Base-by-base conservation (phyloP, 2,329 filamentous ascomycete species). In the Curvularia lunata region DNA sequence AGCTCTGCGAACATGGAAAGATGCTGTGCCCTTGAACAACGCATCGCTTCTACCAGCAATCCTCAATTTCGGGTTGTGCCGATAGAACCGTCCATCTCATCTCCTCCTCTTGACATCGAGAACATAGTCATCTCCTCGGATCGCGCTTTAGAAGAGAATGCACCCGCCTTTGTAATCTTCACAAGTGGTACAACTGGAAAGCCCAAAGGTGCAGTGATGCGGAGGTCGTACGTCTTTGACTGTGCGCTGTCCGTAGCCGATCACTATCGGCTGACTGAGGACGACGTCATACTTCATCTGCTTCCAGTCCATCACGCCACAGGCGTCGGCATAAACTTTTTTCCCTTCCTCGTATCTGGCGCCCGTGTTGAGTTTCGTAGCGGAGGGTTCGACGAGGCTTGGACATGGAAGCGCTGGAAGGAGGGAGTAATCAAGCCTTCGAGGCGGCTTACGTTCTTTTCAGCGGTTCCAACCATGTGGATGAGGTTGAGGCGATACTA, bases 141-240 rank as follows among this genome's bases (percentile, higher is more conserved):
- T 55, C 66, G 70, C 16, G 73, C 74, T 10, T 66, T 80, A 13
- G 72, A 78, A 42, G 76, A 80, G 47, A 80, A 76, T 54, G 75
- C 62, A 16, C 74, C 76, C 1, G 76, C 73, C 4, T 73, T 81
- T 5, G 78, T 81, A 2, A 80, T 81, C 23, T 81, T 80, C 68
- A 81, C 78, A 4, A 80, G 77, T n/a, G 80, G 79, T 1, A 82
- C 78, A 0, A 82, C 79, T 1, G 80, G 79, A 0, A 75, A 75
- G 0, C 80, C 80, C 0, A 82, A 81, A 61, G 80, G 78, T 16
- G 76, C 77, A 25, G 77, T 81, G 0, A 80, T 80, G 78, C 74
- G 78, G 9, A 69, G 79, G 37, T 72, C 75, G 1, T 81, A 76
- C 59, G 71, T 77, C 9, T 77, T 77, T 56, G 72, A 76, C 42